These are phyloP conservation scores for Exophiala viscosa DNA, from an alignment of 2,329 filamentous ascomycete species.

Conservation along the genomic window DNA sequence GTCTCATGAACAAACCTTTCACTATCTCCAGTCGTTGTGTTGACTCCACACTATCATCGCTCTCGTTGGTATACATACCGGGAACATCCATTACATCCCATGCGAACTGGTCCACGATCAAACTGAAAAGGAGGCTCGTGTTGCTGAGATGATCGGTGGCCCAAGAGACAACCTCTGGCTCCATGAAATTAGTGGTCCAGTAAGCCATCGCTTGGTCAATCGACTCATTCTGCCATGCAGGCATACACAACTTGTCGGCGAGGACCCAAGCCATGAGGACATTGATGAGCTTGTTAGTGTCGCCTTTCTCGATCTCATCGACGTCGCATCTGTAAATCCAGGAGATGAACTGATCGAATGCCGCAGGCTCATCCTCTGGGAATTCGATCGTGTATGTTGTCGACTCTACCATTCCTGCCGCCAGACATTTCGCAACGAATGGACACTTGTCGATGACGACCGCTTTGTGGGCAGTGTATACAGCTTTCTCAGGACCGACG, in stretches of 20 bases:
- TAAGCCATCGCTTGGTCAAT: conserved; percentile 3
- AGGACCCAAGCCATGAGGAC: conserved; percentile 9
- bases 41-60: too few species aligned
- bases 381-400: conserved; percentile 2
- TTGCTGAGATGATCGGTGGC: neutral
- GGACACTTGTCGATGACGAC: conserved; percentile 1
- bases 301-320: neutral
- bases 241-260: conserved; percentile 16
- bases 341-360: conserved; percentile 6
- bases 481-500: neutral
- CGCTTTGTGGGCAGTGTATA: conserved; percentile 3
- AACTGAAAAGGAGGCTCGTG: neutral
- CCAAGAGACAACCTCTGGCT: neutral
- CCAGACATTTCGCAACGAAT: conserved; percentile 8
- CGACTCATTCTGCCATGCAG: conserved; percentile 6
- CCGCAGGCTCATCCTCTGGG: neutral
- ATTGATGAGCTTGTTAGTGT: neutral
- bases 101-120: conserved; percentile 5
- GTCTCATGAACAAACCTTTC: too few species aligned
- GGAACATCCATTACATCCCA: too few species aligned
- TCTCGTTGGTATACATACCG: too few species aligned
- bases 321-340: conserved; percentile 6
- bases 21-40: too few species aligned
- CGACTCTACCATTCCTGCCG: conserved; percentile 3
- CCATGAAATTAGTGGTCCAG: neutral